Evolutionary conservation across 2,329 filamentous ascomycete species (phyloP).

Genomic region (Lachnellula suecica): DNA sequence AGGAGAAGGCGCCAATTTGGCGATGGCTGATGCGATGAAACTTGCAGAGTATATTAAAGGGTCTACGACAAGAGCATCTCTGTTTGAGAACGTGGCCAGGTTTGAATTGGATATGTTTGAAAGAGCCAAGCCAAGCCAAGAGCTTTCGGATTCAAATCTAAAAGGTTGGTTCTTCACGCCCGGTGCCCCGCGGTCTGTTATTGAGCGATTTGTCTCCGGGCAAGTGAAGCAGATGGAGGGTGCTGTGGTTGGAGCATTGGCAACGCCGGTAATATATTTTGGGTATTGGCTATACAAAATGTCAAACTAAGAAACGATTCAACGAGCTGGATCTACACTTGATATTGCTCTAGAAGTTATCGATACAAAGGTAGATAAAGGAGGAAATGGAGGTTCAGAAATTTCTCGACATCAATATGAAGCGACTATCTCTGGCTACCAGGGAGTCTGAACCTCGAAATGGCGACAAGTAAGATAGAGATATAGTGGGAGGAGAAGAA

Average conservation of each 20-base stretch:
- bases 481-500: too few species aligned
- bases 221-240: conserved; percentile 7
- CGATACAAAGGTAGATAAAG: too few species aligned
- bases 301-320: too few species aligned
- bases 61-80: neutral
- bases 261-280: neutral
- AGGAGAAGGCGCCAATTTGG: conserved; percentile 41
- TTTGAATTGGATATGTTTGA: conserved; percentile 29
- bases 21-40: conserved; percentile 38
- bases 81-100: conserved; percentile 1
- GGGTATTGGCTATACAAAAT: too few species aligned
- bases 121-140: conserved; percentile 1
- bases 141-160: conserved; percentile 7
- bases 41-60: conserved; percentile 39
- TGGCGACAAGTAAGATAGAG: too few species aligned
- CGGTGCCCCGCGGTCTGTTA: conserved; percentile 10
- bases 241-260: neutral
- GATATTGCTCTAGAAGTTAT: too few species aligned
- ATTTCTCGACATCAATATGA: too few species aligned
- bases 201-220: conserved; percentile 12
- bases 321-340: too few species aligned
- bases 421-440: too few species aligned
- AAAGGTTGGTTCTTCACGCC: conserved; percentile 14
- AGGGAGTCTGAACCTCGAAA: too few species aligned
- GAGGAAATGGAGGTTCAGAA: too few species aligned